Percentiles rank a stretch among this genome's conserved stretches.
phyloP scores from a whole-genome alignment of 305 asterid species.

The Plantago coronopus region DNA sequence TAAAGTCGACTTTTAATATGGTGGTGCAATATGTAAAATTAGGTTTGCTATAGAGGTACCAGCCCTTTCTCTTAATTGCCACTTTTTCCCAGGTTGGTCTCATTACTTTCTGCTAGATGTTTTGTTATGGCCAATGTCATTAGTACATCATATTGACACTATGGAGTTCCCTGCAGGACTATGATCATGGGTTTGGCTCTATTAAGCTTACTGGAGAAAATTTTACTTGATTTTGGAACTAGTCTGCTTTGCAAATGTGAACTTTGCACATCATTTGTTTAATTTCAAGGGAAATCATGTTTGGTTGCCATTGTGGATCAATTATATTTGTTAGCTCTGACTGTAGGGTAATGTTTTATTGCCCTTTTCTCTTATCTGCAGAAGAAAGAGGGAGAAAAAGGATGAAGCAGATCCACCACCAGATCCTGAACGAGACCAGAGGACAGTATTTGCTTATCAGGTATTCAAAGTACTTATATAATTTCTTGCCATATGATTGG shows the following conservation, averaged over 20 bases:
- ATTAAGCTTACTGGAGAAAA: constrained; percentile 47
- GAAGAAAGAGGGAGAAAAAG: constrained; percentile 59
- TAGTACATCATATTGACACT: constrained; percentile 48
- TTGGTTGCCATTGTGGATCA: constrained; percentile 32
- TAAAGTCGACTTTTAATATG: constrained; percentile 41
- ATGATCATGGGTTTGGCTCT: constrained; percentile 51
- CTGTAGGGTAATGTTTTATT: constrained; percentile 15
- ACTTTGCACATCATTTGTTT: constrained; percentile 32
- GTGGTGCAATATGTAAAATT: constrained; percentile 51
- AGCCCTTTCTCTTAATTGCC: constrained; percentile 59
- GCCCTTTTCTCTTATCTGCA: constrained; percentile 28
- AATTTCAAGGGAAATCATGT: constrained; percentile 32
- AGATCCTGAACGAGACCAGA: constrained; percentile 70
- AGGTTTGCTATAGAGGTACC: constrained; percentile 64
- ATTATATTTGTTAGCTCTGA: constrained; percentile 18
- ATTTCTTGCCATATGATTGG: constrained; percentile 19
- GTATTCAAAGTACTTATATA: constrained; percentile 31
- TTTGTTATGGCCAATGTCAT: constrained; percentile 44
- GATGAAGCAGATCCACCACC: constrained; percentile 57
- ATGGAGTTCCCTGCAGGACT: constrained; percentile 67
- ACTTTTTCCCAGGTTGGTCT: constrained; percentile 65
- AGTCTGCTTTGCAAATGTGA: constrained; percentile 37
- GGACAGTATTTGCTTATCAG: constrained; percentile 85
- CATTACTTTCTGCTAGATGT: constrained; percentile 40
- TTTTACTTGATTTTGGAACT: constrained; percentile 42